Evolutionary conservation across 129 eudicot genomes (phyloP), one percentile per base, ranked within the genome.

Genomic region (Arctium lappa): DNA sequence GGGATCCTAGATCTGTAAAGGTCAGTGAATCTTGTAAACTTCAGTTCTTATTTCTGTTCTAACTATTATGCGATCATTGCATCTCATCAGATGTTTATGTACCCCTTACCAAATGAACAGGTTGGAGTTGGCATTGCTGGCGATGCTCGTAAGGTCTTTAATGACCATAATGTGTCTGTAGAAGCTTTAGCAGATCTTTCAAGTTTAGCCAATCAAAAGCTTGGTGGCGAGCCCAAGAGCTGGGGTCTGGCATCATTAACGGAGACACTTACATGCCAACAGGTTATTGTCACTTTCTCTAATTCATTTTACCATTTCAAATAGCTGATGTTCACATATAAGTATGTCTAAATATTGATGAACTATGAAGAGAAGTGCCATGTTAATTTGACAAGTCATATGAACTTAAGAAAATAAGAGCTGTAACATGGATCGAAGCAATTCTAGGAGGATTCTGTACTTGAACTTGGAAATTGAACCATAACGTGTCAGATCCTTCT

Each of bases 91-190:
- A 29, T 44, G 37, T 70, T 71, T 13, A 48, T 39, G 56, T 53
- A 39, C 70, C 31, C 50, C 69, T 81, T 79, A 22, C 33, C 44
- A 36, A 63, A 69, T 73, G 40, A 46, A 70, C 80, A 94, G 98
- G 95, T 89, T 60, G 98, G 98, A 36, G 95, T 92, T 38, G 80
- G 88, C 62, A 91, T 94, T 84, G 95, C 86, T 36, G 84, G 83
- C 83, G 98, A 94, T 89, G 97, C 95, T 29, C 82, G 73, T 75
- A 94, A 94, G 70, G 85, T 94, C 12, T 84, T 76, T 72, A 84
- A 80, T 44, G 98, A 94, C 83, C 83, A 94, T 86, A 81, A 84
- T 34, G 92, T 91, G 12, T 85, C 92, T 38, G 88, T 92, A 63
- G 89, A 84, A 39, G 78, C 83, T 76, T 85, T 92, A 78, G 86